Base-by-base conservation (phyloP, 768 basidiomycete genomes). In the Calocera viscosa region DNA sequence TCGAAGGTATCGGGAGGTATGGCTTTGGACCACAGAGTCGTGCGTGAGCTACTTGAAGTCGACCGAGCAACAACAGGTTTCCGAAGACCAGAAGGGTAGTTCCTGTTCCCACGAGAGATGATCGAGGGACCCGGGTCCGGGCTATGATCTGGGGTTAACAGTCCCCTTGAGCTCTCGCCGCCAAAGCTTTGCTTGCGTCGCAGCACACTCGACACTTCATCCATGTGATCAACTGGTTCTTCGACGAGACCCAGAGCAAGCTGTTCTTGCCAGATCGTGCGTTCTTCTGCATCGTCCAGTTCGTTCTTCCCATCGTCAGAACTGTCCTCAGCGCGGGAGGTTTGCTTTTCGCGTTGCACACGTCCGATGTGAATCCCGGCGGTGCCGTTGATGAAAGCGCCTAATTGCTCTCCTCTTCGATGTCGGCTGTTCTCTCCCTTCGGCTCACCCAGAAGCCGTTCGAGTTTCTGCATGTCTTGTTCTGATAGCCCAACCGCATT, bases 261-360 rank as follows among this genome's bases (percentile, higher is more conserved):
- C 30, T 60, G 53, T 60, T 60, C 53, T 30, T 19, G 2, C 53
- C 53, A 60, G 11, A 60, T 60, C 53, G 30, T 60, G 30, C 53
- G 53, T 32, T 60, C 53, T 60, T 60, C 53, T 10, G 53, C 10
- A 26, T 60, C 53, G 26, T 60, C 53, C 24, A 60, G 26, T 22
- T 60, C 53, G 30, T 60, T 60, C 53, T 60, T 60, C 7, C 19
- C 53, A 32, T 60, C 53, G 30, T 60, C 53, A 16, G 53, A 60
- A 19, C 53, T 60, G 19, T 60, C 53, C 22, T 60, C 53, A 5
- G 30, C 53, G 24, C 53, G 53, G 26, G 22, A 60, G 11, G 26
- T 60, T 26, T 10, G 53, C 30, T 32, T 60, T 3, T 10, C 24
- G 11, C 10, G 53, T 60, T 60, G 14, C 7, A 60, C 53, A 28